Evolutionary conservation across 2,329 filamentous ascomycete species (phyloP).

Genomic region (Dryadomyces quercus-mongolicae): DNA sequence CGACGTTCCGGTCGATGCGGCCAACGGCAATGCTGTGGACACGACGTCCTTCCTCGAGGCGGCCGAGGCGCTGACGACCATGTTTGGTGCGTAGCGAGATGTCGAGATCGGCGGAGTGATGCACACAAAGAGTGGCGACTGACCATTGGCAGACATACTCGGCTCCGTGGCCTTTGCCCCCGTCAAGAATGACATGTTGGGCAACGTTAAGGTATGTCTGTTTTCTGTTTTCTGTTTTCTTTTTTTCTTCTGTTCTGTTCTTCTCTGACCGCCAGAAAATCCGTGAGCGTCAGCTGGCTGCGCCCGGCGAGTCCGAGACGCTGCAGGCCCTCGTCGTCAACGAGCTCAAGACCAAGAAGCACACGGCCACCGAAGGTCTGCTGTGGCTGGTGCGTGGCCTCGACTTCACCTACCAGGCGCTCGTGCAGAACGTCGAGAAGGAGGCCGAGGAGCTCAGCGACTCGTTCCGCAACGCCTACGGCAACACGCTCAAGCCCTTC

Average conservation of each 20-base stretch:
- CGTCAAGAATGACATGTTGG: constrained; percentile 82
- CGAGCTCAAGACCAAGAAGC: constrained; percentile 83
- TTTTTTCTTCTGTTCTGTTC: not conserved
- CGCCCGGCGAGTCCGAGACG: constrained; percentile 67
- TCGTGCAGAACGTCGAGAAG: constrained; percentile 64
- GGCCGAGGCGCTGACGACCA: constrained; percentile 69
- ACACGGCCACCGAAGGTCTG: constrained; percentile 77
- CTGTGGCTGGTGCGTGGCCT: constrained; percentile 85
- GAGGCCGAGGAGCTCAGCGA: constrained; percentile 61
- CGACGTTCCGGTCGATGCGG: constrained; percentile 64
- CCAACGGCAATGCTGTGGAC: constrained; percentile 63
- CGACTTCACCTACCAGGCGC: constrained; percentile 81
- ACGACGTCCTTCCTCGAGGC: constrained; percentile 88
- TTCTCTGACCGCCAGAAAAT: constrained; percentile 55
- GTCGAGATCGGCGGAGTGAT: too few relatives aligned
- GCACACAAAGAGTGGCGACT: not conserved
- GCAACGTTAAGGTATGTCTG: constrained; percentile 73
- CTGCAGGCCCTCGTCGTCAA: constrained; percentile 76
- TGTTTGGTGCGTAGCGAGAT: constrained; percentile 56
- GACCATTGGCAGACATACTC: constrained; percentile 39
- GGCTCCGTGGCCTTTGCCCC: constrained; percentile 69
- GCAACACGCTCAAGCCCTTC: constrained; percentile 76
- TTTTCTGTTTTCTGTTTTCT: not conserved
- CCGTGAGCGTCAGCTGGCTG: constrained; percentile 65
- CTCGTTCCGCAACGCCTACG: constrained; percentile 82